Conservation (phyloP, 2,329 filamentous ascomycete genomes). For the Phialemoniopsis sp. region DNA sequence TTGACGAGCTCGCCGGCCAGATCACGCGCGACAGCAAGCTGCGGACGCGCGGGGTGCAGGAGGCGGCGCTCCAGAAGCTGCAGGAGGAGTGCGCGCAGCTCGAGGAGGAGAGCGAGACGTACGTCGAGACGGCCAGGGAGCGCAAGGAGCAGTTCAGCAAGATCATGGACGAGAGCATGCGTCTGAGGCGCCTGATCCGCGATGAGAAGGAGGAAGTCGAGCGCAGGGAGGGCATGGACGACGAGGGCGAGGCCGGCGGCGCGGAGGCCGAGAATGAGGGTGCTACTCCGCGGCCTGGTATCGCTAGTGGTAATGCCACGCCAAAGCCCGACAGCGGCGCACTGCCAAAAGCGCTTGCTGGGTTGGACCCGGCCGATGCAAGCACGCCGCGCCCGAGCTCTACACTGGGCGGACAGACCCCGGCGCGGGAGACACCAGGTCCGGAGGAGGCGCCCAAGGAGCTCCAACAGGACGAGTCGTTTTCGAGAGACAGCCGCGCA, state of each 20-base stretch:
- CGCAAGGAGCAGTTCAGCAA: constrained; percentile 80
- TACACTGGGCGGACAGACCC: constrained; percentile 18
- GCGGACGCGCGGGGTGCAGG: constrained; percentile 79
- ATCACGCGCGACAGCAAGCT: constrained; percentile 80
- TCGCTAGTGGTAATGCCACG: constrained; percentile 46
- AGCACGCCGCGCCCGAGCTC: constrained; percentile 18
- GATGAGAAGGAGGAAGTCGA: constrained; percentile 96
- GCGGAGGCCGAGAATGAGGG: constrained; percentile 35
- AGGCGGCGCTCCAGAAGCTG: constrained; percentile 72
- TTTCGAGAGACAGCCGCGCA: constrained; percentile 33
- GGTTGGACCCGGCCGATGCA: constrained; percentile 3
- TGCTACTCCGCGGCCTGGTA: constrained; percentile 45
- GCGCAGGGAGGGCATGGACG: constrained; percentile 76
- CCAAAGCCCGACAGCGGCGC: constrained; percentile 40
- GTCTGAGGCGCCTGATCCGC: constrained; percentile 78
- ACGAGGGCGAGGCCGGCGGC: constrained; percentile 58
- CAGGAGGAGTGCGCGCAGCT: constrained; percentile 86
- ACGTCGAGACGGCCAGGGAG: constrained; percentile 79
- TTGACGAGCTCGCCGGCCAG: constrained; percentile 83
- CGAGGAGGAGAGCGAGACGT: constrained; percentile 77
- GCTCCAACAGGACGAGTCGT: constrained; percentile 19
- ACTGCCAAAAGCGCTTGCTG: constrained; percentile 7
- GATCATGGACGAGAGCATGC: constrained; percentile 88
- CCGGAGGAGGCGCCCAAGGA: constrained; percentile 22
- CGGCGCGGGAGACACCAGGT: constrained; percentile 24